These are phyloP conservation scores for Diutina rugosa DNA, from an alignment of 1,139 yeast species.

Conservation along the genomic window DNA sequence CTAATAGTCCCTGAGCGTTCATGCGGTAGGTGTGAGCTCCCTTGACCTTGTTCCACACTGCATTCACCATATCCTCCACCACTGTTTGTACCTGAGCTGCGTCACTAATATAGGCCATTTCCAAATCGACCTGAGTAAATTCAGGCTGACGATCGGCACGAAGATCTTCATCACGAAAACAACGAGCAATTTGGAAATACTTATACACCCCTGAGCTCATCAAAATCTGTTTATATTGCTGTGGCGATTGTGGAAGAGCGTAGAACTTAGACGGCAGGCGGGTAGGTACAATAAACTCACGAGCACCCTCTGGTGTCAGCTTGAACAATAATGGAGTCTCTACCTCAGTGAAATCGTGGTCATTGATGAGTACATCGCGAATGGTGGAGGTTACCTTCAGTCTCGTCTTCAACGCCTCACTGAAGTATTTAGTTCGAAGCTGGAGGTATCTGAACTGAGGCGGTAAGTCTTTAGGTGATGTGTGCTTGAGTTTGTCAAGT, in stretches of 20 bases:
- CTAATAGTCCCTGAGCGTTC: slow-evolving; percentile 14
- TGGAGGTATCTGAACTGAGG: slow-evolving; percentile 74
- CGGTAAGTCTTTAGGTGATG: slow-evolving; percentile 45
- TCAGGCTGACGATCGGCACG: slow-evolving; percentile 96
- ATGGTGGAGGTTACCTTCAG: slow-evolving; percentile 46
- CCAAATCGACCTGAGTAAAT: slow-evolving; percentile 90
- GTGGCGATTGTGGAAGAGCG: slow-evolving; percentile 96
- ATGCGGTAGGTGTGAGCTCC: slow-evolving; percentile 22
- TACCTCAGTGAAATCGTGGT: slow-evolving; percentile 56
- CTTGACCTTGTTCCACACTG: slow-evolving; percentile 41
- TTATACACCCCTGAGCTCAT: slow-evolving; percentile 88
- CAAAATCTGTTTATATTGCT: slow-evolving; percentile 84
- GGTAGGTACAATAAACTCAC: slow-evolving; percentile 91
- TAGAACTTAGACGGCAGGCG: slow-evolving; percentile 52
- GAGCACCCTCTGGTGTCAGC: slow-evolving; percentile 96
- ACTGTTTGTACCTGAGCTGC: slow-evolving; percentile 52
- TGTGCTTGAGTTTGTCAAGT: slow-evolving; percentile 43
- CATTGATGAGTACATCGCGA: slow-evolving; percentile 32
- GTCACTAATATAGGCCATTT: slow-evolving; percentile 72
- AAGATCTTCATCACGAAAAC: slow-evolving; percentile 93
- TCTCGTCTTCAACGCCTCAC: slow-evolving; percentile 45
- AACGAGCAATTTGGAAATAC: slow-evolving; percentile 84
- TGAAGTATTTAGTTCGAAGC: slow-evolving; percentile 50
- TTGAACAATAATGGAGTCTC: slow-evolving; percentile 91
- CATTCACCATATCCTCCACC: slow-evolving; percentile 43